Conservation (phyloP, 129 eudicot genomes). For the Kitagawia praeruptora region DNA sequence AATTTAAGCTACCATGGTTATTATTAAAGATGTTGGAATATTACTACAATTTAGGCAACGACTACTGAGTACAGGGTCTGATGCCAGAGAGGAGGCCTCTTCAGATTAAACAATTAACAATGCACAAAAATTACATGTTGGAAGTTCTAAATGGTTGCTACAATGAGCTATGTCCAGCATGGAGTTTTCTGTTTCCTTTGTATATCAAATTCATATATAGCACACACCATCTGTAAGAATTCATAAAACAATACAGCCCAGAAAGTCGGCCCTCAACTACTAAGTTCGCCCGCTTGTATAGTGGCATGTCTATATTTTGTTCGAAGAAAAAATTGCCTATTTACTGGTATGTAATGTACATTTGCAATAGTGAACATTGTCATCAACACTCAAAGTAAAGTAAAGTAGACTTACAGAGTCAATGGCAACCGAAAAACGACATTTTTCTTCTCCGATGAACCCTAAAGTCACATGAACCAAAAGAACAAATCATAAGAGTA, state of each 20-base stretch:
- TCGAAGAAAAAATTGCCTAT: too few relatives aligned
- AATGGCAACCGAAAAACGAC: constrained; percentile 68
- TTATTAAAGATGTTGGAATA: not conserved
- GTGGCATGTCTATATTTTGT: not conserved
- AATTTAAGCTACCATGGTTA: not conserved
- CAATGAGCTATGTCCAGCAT: not conserved
- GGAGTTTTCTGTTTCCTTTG: not conserved
- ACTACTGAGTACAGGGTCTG: not conserved
- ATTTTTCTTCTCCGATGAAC: constrained; percentile 57
- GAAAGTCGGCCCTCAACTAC: not conserved
- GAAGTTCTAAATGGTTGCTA: not conserved
- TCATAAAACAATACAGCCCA: not conserved
- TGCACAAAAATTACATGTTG: not conserved
- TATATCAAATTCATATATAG: not conserved
- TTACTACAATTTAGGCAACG: not conserved
- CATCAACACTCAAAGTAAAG: not conserved
- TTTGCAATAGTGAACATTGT: not conserved
- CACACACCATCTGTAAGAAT: not conserved
- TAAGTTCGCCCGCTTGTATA: not conserved
- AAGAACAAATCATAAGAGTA: constrained; percentile 4
- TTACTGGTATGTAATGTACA: not conserved
- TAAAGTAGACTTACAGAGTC: constrained; percentile 55
- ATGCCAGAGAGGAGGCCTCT: not conserved
- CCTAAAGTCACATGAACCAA: constrained; percentile 38
- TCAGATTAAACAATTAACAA: not conserved